phyloP scores from a whole-genome alignment of 1,284 basidiomycete genomes.

The Cryptococcus maquisensis region DNA sequence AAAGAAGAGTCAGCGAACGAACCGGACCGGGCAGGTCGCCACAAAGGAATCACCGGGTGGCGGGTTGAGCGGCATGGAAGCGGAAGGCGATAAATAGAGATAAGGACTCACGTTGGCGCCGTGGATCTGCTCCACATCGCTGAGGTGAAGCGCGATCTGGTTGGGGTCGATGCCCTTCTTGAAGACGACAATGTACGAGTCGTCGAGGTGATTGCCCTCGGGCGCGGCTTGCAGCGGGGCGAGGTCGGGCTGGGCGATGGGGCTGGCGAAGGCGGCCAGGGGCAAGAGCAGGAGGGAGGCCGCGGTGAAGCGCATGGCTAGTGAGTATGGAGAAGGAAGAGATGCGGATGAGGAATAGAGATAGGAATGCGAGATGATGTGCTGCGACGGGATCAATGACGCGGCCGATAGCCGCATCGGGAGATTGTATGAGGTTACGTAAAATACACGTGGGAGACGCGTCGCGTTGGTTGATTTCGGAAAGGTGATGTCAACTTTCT shows the following conservation, averaged over 20 bases:
- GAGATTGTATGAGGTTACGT: background rate
- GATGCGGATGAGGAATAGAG: background rate
- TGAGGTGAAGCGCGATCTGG: conserved; percentile 65
- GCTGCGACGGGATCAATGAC: background rate
- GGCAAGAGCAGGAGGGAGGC: conserved; percentile 27
- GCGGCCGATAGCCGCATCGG: background rate
- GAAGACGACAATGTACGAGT: conserved; percentile 86
- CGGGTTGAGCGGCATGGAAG: background rate
- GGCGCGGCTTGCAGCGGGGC: conserved; percentile 48
- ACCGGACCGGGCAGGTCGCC: background rate
- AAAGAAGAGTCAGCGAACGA: background rate
- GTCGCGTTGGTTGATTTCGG: background rate
- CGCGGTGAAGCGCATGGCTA: conserved; percentile 30
- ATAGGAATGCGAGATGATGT: conserved; percentile 3
- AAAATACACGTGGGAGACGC: background rate
- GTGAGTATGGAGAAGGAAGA: background rate
- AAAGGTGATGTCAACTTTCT: background rate
- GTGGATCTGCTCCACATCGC: conserved; percentile 30
- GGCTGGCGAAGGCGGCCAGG: conserved; percentile 41
- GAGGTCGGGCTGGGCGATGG: conserved; percentile 25
- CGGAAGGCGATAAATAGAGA: background rate
- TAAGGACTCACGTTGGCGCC: conserved; percentile 53
- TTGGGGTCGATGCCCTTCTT: conserved; percentile 62
- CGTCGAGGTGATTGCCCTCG: conserved; percentile 63
- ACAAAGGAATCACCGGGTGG: background rate